A percentile compares a stretch with the other conserved stretches of the same genome.
Evolutionary conservation across 139 green algal species (phyloP).

Genomic region (Chlamydomonas schloesseri): DNA sequence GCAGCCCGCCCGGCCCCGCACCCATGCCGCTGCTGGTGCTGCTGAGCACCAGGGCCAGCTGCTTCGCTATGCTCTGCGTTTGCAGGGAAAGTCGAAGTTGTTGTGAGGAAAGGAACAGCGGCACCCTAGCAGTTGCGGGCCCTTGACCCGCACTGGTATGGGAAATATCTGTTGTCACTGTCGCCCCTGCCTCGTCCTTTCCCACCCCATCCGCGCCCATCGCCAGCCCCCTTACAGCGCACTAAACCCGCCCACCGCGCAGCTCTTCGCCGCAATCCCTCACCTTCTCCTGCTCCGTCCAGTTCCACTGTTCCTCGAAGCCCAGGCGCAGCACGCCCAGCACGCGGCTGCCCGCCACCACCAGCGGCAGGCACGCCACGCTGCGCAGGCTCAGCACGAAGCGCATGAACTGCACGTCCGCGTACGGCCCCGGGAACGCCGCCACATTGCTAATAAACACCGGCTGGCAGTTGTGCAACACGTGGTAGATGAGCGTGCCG

Average conservation of each 20-base stretch:
- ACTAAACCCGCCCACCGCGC: no score
- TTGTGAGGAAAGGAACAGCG: no score
- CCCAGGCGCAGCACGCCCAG: conserved; percentile 61
- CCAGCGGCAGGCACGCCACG: conserved; percentile 58
- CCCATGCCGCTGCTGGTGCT: conserved; percentile 41
- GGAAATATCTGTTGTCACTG: no score
- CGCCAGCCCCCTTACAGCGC: no score
- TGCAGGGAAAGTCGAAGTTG: no score
- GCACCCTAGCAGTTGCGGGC: no score
- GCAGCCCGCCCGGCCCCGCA: not conserved
- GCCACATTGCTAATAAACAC: conserved; percentile 54
- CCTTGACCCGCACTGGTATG: no score
- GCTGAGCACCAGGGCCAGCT: conserved; percentile 52
- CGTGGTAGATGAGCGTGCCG: conserved; percentile 56
- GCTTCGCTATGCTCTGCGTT: conserved; percentile 52
- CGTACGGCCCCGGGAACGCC: conserved; percentile 45
- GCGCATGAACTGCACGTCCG: conserved; percentile 60
- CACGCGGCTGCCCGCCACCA: conserved; percentile 42
- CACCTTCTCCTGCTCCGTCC: conserved; percentile 58
- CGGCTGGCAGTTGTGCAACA: conserved; percentile 56
- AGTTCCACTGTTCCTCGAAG: conserved; percentile 47
- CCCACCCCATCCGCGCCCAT: no score
- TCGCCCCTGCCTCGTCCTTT: no score
- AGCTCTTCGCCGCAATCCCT: no score
- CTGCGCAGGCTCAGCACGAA: conserved; percentile 49